A percentile compares a stretch with the other conserved stretches of the same genome.
These are phyloP conservation scores for Coniochaeta sp. DNA, from an alignment of 2,329 filamentous ascomycete species.

Conservation along the genomic window DNA sequence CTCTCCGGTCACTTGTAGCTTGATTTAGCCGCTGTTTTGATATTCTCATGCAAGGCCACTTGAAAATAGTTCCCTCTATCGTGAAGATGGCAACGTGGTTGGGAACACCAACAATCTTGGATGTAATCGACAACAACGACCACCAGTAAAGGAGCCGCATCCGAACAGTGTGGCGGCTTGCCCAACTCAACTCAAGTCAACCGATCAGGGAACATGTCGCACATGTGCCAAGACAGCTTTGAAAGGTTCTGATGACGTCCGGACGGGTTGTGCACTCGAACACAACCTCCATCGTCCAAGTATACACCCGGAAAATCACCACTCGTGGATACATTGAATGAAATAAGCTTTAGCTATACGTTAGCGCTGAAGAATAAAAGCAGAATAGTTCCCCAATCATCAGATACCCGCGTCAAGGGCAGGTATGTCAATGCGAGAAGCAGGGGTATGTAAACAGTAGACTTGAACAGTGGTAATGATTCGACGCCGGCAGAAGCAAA, in stretches of 20 bases:
- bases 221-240: background rate
- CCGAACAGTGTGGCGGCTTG: background rate
- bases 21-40: slow-evolving; percentile 14
- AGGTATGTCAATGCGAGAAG: too few species aligned
- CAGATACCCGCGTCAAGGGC: too few species aligned
- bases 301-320: background rate
- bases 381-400: too few species aligned
- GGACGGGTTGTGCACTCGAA: background rate
- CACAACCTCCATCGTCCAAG: background rate
- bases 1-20: slow-evolving; percentile 12
- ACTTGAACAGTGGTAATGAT: too few species aligned
- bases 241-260: background rate
- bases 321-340: background rate
- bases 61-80: background rate
- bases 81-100: background rate
- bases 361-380: too few species aligned
- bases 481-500: background rate
- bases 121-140: background rate
- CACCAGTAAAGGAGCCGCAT: background rate
- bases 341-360: background rate
- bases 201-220: too few species aligned
- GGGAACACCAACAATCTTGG: background rate
- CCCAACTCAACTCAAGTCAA: too few species aligned
- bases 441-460: too few species aligned
- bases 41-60: background rate